phyloP scores from a whole-genome alignment of 2,329 filamentous ascomycete species.

The Microdochium bolleyi region DNA sequence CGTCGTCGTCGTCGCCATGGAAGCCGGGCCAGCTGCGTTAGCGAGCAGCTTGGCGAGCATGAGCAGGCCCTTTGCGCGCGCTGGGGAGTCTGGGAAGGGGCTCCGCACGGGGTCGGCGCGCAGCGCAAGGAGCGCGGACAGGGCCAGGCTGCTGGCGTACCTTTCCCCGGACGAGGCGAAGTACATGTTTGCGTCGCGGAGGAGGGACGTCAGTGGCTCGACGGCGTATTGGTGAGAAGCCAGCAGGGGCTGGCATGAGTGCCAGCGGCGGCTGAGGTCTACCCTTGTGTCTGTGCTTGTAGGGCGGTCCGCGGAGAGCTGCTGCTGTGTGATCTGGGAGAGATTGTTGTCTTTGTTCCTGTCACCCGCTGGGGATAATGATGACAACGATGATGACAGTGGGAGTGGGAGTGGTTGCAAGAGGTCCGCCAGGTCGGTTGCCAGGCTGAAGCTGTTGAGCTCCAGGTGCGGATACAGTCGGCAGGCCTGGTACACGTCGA shows the following conservation, averaged over 20 bases:
- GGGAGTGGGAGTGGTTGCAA: too few relatives aligned
- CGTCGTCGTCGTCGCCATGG: slow-evolving; percentile 10
- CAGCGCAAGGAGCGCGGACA: slow-evolving; percentile 38
- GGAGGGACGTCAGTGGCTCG: slow-evolving; percentile 36
- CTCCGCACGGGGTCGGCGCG: slow-evolving; percentile 41
- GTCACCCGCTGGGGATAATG: too few relatives aligned
- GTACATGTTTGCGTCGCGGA: slow-evolving; percentile 36
- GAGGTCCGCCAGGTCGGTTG: slow-evolving; percentile 26
- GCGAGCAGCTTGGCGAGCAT: slow-evolving; percentile 43
- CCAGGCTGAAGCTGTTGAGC: slow-evolving; percentile 37
- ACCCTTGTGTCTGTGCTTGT: slow-evolving; percentile 6
- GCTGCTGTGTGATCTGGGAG: slow-evolving; percentile 31
- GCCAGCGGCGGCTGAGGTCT: slow-evolving; percentile 27
- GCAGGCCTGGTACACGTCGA: slow-evolving; percentile 47
- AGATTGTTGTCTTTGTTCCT: too few relatives aligned
- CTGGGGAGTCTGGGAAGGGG: slow-evolving; percentile 39
- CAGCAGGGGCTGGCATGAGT: slow-evolving; percentile 26
- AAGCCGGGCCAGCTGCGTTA: slow-evolving; percentile 40
- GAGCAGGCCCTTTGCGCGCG: slow-evolving; percentile 42
- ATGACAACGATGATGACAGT: too few relatives aligned
- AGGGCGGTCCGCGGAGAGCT: background rate
- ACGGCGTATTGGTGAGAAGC: slow-evolving; percentile 28
- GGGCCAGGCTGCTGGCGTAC: slow-evolving; percentile 29
- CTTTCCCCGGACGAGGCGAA: slow-evolving; percentile 33
- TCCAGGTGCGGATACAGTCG: slow-evolving; percentile 27